A percentile compares a stretch with the other conserved stretches of the same genome.
phyloP scores from a whole-genome alignment of 257 asterid species.

The Salvia splendens region DNA sequence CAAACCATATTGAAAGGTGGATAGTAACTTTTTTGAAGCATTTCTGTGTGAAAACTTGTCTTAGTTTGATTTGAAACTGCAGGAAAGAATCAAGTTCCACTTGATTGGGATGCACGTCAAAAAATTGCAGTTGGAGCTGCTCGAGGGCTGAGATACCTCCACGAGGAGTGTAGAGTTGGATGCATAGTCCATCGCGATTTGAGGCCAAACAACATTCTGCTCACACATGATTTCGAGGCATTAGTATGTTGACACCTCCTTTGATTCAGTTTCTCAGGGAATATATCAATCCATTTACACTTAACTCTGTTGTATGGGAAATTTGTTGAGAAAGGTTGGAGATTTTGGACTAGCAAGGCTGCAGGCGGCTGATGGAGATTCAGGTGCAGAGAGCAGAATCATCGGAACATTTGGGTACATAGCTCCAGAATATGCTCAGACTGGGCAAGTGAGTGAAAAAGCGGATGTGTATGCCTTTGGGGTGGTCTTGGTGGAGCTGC shows the following conservation, averaged over 20 bases:
- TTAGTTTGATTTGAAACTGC: constrained; percentile 23
- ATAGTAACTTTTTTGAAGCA: constrained; percentile 9
- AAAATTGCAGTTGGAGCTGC: constrained; percentile 89
- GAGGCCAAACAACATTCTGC: constrained; percentile 92
- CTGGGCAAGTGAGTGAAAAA: constrained; percentile 78
- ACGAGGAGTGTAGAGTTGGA: constrained; percentile 96
- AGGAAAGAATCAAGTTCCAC: constrained; percentile 49
- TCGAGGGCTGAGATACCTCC: constrained; percentile 88
- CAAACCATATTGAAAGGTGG: background rate
- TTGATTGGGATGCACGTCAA: constrained; percentile 74
- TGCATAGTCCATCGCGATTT: constrained; percentile 90
- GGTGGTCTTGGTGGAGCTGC: constrained; percentile 69
- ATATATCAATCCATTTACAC: too few species aligned
- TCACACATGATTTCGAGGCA: constrained; percentile 95
- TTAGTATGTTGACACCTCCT: constrained; percentile 39
- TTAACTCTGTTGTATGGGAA: background rate
- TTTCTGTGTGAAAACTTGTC: constrained; percentile 16
- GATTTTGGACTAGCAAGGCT: constrained; percentile 87
- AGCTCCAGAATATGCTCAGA: constrained; percentile 94
- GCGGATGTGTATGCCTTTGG: constrained; percentile 86
- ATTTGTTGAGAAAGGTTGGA: constrained; percentile 58
- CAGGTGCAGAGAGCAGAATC: constrained; percentile 56
- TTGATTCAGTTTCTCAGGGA: too few species aligned
- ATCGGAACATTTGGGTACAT: constrained; percentile 92
- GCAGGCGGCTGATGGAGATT: constrained; percentile 58